Evolutionary conservation across 306 rosid genomes (phyloP).

Genomic region (Cicer yamashitae): DNA sequence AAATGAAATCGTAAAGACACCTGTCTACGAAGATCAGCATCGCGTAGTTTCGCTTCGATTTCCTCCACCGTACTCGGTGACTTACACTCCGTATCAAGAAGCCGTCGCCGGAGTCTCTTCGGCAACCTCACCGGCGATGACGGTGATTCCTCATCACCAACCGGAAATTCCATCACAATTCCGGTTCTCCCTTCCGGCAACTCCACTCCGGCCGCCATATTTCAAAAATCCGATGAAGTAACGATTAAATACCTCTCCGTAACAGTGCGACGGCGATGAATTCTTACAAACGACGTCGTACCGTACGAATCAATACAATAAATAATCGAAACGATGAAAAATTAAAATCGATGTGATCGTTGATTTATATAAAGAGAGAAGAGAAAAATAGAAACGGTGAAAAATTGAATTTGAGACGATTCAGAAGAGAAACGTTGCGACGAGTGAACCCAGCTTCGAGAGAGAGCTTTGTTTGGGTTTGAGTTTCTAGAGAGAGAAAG

Average conservation of each 20-base stretch:
- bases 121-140: slow-evolving; percentile 74
- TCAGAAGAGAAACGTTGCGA: slow-evolving; percentile 39
- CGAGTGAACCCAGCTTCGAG: slow-evolving; percentile 45
- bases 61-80: slow-evolving; percentile 78
- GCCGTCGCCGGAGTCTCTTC: slow-evolving; percentile 73
- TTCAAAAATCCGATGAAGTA: not conserved
- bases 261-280: slow-evolving; percentile 42
- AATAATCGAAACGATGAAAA: slow-evolving; percentile 6
- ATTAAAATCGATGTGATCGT: not conserved
- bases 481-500: slow-evolving; percentile 38
- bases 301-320: slow-evolving; percentile 21
- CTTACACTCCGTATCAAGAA: slow-evolving; percentile 65
- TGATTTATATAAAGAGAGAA: not conserved
- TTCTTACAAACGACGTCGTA: slow-evolving; percentile 37
- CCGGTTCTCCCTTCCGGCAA: slow-evolving; percentile 50
- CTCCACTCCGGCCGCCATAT: slow-evolving; percentile 65
- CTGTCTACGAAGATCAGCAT: slow-evolving; percentile 95
- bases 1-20: slow-evolving; percentile 46
- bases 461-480: slow-evolving; percentile 24
- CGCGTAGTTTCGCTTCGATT: slow-evolving; percentile 85
- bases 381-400: not conserved
- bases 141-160: slow-evolving; percentile 51
- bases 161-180: slow-evolving; percentile 60
- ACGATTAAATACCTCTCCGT: slow-evolving; percentile 20
- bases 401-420: slow-evolving; percentile 27